A percentile compares a stretch with the other conserved stretches of the same genome.
Evolutionary conservation across 179 eudicot genomes (phyloP).

Genomic region (Vitellaria paradoxa): DNA sequence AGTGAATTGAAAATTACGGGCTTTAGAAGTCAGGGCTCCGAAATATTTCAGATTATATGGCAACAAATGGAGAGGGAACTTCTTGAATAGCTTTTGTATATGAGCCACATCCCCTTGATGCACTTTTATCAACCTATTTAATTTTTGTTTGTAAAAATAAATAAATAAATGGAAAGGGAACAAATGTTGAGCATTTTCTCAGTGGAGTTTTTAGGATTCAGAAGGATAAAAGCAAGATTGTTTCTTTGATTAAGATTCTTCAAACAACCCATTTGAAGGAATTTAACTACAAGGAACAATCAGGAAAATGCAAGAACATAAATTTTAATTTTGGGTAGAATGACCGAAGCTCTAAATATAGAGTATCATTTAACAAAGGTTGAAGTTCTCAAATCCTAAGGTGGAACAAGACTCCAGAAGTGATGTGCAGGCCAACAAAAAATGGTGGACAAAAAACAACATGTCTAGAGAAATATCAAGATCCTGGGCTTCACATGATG

Average conservation of each 20-base stretch:
- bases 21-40: not conserved
- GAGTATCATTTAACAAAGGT: too few relatives aligned
- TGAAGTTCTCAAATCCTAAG: not conserved
- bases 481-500: conserved; percentile 5
- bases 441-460: not conserved
- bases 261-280: not conserved
- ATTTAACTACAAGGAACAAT: not conserved
- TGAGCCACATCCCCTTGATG: not conserved
- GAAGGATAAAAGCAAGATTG: not conserved
- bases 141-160: too few relatives aligned
- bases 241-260: not conserved
- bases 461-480: not conserved
- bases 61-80: too few relatives aligned
- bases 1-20: not conserved
- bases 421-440: not conserved
- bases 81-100: too few relatives aligned
- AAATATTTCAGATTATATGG: not conserved
- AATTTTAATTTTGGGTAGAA: not conserved
- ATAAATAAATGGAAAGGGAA: not conserved
- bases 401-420: not conserved
- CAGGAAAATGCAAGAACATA: not conserved
- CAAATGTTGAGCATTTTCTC: not conserved
- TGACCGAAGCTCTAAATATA: too few relatives aligned
- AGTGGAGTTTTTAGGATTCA: not conserved
- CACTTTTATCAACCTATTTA: too few relatives aligned